Base-by-base conservation (phyloP, 371 early-diverging fungal species). In the Choanephora cucurbitarum region DNA sequence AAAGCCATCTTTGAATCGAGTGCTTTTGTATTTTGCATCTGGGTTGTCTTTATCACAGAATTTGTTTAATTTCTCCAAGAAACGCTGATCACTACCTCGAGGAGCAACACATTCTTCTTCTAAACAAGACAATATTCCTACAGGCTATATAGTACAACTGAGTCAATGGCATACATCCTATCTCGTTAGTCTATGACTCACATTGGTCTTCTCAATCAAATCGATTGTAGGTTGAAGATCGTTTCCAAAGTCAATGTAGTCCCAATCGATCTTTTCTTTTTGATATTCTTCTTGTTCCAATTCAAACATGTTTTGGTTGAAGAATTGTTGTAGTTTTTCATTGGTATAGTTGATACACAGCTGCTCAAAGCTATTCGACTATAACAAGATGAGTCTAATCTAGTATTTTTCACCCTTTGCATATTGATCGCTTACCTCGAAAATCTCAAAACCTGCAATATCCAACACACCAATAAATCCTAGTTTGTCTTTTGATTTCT, bases 91-190 rank as follows among this genome's bases (percentile, higher is more conserved):
- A 3, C 91, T 92, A 18, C 98, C 99, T 57, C 91, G 90, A 22
- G 99, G 99, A 84, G 99, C 93, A 10, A 99, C 95, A 76, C 99
- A 99, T 80, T 99, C 99, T 75, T 99, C 99, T 76, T 99, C 99
- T 37, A 99, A 80, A 65, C 93, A 93, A 10, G 98, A 93, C 52
- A 99, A 75, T 58, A 99, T 93, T 66, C 99, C 99, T 47, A 97
- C 92, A 6, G 99, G 99, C 88, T 91, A 76, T 39, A 21, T 7
- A 44, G 7, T 22, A 18, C 14, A n/a, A 44, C n/a, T n/a, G n/a
- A n/a, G n/a, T n/a, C n/a, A n/a, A n/a, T n/a, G n/a, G n/a, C n/a
- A n/a, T n/a, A n/a, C n/a, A n/a, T n/a, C n/a, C n/a, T n/a, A n/a
- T n/a, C n/a, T n/a, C n/a, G n/a, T n/a, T n/a, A n/a, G n/a, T n/a